Evolutionary conservation across 2,329 filamentous ascomycete species (phyloP), one percentile per base, ranked within the genome.

Genomic region (Aspergillus aculeatinus): DNA sequence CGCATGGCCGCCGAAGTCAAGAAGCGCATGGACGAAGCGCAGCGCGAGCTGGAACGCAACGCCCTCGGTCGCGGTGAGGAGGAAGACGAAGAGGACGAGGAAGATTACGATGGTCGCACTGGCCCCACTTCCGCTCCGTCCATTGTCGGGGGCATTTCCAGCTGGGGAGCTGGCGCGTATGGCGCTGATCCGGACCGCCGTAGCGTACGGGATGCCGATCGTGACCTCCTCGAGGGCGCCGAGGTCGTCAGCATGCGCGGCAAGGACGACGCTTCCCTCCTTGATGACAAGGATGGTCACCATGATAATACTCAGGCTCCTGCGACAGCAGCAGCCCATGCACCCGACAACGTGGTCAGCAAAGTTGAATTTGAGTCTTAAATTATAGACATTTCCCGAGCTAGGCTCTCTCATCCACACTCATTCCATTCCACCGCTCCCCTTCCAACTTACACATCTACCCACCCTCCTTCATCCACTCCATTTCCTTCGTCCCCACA

Each of bases 11-110:
- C 89, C 0, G 95, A 99, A 75, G 94, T 99, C 55, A 85, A 90
- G 66, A 87, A 93, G 69, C 85, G 93, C 49, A 96, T 98, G 89
- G 94, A 99, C 64, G 95, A 99, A 73, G 94, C 94, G 3, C 93
- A 97, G 76, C 88, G 87, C 67, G 94, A 98, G 72, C 79, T 97
- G 65, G 94, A 97, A 76, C 89, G 88, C 76, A 93, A 92, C 61
- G 89, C 89, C 0, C 77, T 88, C 79, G 84, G 49, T 81, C 88
- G 69, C 81, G 84, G 85, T 0, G 85, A 87, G 0, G 89, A 92
- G 1, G 88, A 91, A 0, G 86, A 88, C 39, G 39, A 44, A 1
- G 85, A 87, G 0, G 89, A 89, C 0, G 88, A 88, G 0, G 89
- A 90, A 3, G 88, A 90, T 12, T 86, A 86, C 23, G 84, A 87